These are phyloP conservation scores for Boletus tomentosulus DNA, from an alignment of 768 basidiomycete genomes.

Conservation along the genomic window DNA sequence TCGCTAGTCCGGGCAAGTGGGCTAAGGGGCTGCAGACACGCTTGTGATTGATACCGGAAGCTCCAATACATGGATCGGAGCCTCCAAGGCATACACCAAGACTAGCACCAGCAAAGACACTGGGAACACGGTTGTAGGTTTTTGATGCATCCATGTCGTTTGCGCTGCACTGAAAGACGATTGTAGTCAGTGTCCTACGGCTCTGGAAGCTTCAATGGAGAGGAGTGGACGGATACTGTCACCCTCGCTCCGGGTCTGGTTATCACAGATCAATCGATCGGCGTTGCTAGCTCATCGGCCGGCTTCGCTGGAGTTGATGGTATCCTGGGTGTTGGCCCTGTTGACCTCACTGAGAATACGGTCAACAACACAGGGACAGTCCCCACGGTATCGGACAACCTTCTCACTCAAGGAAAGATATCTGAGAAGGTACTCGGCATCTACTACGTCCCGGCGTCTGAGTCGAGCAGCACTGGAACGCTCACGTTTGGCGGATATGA, in stretches of 20 bases:
- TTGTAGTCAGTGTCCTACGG: not conserved
- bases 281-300: constrained; percentile 23
- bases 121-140: constrained; percentile 2
- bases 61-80: constrained; percentile 29
- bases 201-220: constrained; percentile 4
- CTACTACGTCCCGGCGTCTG: constrained; percentile 24
- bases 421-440: constrained; percentile 24
- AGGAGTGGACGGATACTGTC: constrained; percentile 2
- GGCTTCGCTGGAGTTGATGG: constrained; percentile 36
- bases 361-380: constrained; percentile 8
- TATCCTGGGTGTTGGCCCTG: constrained; percentile 35
- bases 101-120: constrained; percentile 12
- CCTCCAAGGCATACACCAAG: constrained; percentile 2
- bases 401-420: constrained; percentile 28
- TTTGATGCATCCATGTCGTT: not conserved
- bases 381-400: constrained; percentile 20
- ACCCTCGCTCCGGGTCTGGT: not conserved
- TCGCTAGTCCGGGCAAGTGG: not conserved
- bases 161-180: not conserved
- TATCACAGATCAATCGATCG: constrained; percentile 27
- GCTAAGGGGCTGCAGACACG: constrained; percentile 12
- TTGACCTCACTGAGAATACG: constrained; percentile 29
- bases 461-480: constrained; percentile 17
- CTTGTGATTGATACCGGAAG: constrained; percentile 27
- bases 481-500: constrained; percentile 25